Base-by-base conservation (phyloP, 2,329 filamentous ascomycete species). In the Neospermospora avenae region DNA sequence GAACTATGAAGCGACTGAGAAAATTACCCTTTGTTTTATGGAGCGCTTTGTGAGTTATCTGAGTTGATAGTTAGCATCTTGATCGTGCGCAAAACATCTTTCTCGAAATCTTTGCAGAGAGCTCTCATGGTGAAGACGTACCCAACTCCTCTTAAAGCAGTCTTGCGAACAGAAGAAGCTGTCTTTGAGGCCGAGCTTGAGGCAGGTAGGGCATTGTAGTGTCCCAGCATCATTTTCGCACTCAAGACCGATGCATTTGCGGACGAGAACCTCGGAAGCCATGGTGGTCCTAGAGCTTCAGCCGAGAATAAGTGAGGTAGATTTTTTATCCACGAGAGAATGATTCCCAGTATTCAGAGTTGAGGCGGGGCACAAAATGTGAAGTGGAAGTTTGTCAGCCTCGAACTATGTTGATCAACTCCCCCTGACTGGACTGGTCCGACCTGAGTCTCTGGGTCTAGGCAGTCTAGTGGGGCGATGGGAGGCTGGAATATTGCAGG, bases 121-220 rank as follows among this genome's bases (percentile, higher is more conserved):
- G 45, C 11, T 5, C 28, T 31, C 5, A 10, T 5, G 11, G 11
- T 31, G 18, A 13, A 25, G n/a, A 65, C 84, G 70, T 86, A 98
- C 95, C 95, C 95, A 99, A 80, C 92, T 99, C 76, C 87, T 88
- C 82, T 97, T 98, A 79, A 99, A 99, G 81, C 95, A 99, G 70
- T 98, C 95, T 76, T 99, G 95, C 28, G 92, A 92, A 80, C 95
- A 99, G 79, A 98, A 99, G 77, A 87, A 97, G 78, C 91, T 96
- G 72, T 95, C 91, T 73, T 93, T 86, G 70, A 87, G 88, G 57
- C 89, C 90, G 46, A 93, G 80, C 77, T 96, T 97, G 71, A 97
- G 82, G 74, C 95, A 99, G 53, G 91, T 98, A 57, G 95, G 95
- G 76, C 95, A 99, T 76, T 98, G 93, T 49, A 99, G 79, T 57